Conservation (phyloP, 495 filamentous ascomycete species). For the Amphirosellinia nigrospora region DNA sequence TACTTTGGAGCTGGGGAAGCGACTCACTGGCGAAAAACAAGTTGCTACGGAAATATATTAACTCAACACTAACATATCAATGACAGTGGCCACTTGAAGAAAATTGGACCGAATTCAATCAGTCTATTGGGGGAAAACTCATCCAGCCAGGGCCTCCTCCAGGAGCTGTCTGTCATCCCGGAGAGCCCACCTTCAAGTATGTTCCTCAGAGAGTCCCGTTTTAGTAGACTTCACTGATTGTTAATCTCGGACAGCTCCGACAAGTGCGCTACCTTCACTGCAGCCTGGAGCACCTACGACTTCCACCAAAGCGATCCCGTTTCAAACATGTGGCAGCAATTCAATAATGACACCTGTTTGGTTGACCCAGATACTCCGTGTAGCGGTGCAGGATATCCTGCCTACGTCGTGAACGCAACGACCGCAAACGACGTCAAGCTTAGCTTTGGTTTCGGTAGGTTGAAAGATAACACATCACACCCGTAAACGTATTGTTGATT, state of each 20-base stretch:
- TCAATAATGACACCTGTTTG: constrained; percentile 54
- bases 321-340: constrained; percentile 49
- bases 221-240: not conserved
- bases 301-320: constrained; percentile 48
- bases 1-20: not conserved
- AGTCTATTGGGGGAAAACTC: constrained; percentile 54
- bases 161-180: constrained; percentile 61
- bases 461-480: not conserved
- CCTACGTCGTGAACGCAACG: constrained; percentile 55
- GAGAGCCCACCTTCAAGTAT: constrained; percentile 33
- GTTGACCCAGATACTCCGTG: constrained; percentile 43
- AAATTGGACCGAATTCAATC: constrained; percentile 42
- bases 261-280: constrained; percentile 41
- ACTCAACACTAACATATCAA: constrained; percentile 3
- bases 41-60: not conserved
- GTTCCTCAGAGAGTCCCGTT: not conserved
- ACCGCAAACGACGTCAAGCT: constrained; percentile 48
- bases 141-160: constrained; percentile 56
- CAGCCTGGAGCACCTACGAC: constrained; percentile 43
- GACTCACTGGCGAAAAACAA: not conserved
- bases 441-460: constrained; percentile 49
- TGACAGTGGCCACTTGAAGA: constrained; percentile 40
- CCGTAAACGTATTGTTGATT: not conserved
- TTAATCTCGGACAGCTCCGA: constrained; percentile 35
- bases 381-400: constrained; percentile 53